phyloP scores from a whole-genome alignment of 73 alveolate species.

The Tetrahymena elliotti region DNA sequence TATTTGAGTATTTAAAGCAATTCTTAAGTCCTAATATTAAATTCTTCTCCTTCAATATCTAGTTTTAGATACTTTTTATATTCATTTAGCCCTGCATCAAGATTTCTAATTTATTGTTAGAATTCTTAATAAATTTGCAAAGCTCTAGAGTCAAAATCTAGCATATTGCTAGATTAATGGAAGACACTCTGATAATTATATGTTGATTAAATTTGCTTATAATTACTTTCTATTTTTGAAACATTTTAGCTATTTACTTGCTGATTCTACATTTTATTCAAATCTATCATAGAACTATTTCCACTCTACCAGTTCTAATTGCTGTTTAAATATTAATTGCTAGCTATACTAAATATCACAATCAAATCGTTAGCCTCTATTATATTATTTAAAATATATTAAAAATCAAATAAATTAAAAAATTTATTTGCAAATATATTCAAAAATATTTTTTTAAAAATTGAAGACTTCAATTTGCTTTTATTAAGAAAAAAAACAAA shows the following conservation, averaged over 20 bases:
- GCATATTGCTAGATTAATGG: background rate
- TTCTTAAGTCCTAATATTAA: background rate
- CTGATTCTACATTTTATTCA: background rate
- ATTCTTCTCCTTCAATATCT: background rate
- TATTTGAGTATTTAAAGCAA: background rate
- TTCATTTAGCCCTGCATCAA: background rate
- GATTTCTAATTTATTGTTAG: background rate
- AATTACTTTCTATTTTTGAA: background rate
- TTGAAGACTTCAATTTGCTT: too few species aligned
- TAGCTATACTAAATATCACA: background rate
- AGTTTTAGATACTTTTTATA: background rate
- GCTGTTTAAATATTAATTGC: background rate
- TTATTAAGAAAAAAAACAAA: too few species aligned
- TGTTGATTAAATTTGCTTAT: background rate
- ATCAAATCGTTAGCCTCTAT: background rate
- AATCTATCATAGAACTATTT: background rate
- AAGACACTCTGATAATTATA: background rate
- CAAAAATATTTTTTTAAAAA: too few species aligned
- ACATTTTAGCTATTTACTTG: background rate
- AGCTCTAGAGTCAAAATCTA: background rate
- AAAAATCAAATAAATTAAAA: background rate
- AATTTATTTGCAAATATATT: too few species aligned
- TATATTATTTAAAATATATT: too few species aligned
- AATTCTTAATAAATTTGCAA: background rate
- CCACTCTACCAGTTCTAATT: background rate